Conservation (phyloP, 805 yeast genomes). For the Brettanomyces sp. region DNA sequence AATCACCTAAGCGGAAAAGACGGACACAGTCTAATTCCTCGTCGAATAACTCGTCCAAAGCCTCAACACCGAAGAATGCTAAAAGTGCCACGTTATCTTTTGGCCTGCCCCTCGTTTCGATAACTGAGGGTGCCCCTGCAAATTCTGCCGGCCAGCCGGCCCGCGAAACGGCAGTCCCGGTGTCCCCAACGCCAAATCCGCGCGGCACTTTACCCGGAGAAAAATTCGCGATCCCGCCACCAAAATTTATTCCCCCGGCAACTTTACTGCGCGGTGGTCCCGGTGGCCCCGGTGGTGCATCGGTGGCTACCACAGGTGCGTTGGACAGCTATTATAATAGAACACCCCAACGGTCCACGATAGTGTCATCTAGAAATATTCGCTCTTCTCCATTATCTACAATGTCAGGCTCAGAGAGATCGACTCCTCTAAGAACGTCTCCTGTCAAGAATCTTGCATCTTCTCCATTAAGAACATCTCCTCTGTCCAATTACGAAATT, state of each 20-base stretch:
- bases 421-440: background rate
- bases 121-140: constrained; percentile 8
- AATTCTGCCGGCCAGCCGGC: constrained; percentile 12
- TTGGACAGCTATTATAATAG: background rate
- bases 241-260: too few relatives aligned
- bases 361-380: background rate
- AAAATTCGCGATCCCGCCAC: too few relatives aligned
- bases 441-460: constrained; percentile 4
- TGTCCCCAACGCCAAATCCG: too few relatives aligned
- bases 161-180: background rate
- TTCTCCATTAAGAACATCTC: constrained; percentile 23
- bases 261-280: too few relatives aligned
- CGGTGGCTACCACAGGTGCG: background rate
- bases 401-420: background rate
- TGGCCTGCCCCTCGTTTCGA: too few relatives aligned
- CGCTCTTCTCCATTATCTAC: constrained; percentile 13
- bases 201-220: too few relatives aligned
- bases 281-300: too few relatives aligned
- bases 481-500: constrained; percentile 7
- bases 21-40: background rate
- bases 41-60: background rate
- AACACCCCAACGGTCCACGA: background rate
- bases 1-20: constrained; percentile 9
- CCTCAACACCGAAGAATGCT: background rate
- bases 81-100: background rate